Evolutionary conservation across 2,329 filamentous ascomycete species (phyloP).

Genomic region (Alternaria sp.): DNA sequence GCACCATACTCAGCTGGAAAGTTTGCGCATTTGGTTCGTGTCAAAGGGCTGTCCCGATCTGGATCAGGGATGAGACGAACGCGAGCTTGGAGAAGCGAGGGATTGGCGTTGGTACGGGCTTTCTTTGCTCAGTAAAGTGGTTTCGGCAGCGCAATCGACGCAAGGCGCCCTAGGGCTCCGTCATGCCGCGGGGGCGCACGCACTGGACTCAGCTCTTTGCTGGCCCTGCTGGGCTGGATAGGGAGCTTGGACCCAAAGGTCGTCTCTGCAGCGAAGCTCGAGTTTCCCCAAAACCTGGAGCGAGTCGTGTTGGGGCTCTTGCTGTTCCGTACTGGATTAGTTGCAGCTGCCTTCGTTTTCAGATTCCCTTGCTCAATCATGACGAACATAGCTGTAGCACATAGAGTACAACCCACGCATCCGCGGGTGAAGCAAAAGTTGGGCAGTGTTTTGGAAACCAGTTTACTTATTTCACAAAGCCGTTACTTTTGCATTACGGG

Average conservation of each 20-base stretch:
- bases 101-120: not conserved
- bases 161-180: not conserved
- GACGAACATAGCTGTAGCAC: not conserved
- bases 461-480: not conserved
- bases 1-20: not conserved
- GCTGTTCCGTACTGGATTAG: not conserved
- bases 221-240: not conserved
- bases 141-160: not conserved
- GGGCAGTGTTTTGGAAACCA: not conserved
- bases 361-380: not conserved
- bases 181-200: not conserved
- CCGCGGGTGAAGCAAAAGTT: not conserved
- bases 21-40: not conserved
- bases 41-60: not conserved
- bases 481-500: constrained; percentile 1
- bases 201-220: not conserved
- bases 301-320: not conserved
- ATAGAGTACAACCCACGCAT: not conserved
- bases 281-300: not conserved
- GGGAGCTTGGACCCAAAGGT: not conserved
- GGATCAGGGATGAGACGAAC: constrained; percentile 1
- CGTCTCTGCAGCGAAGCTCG: not conserved
- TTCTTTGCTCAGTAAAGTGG: not conserved
- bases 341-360: not conserved
- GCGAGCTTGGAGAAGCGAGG: not conserved